Evolutionary conservation across 2,329 filamentous ascomycete species (phyloP), one percentile per base, ranked within the genome.

Genomic region (Cercospora zeina): DNA sequence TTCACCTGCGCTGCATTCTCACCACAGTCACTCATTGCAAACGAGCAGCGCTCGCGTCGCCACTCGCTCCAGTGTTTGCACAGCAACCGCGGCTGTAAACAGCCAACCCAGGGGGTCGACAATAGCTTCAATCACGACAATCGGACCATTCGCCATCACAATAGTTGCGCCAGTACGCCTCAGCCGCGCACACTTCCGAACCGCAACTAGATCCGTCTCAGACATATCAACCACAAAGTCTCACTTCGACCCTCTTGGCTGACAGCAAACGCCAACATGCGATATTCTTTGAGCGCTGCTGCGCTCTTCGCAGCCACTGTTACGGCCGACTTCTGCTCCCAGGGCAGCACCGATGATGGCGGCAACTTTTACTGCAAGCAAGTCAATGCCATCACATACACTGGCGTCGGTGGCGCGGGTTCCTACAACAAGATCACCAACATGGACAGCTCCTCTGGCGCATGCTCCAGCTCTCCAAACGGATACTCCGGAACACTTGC

Each of bases 371-470:
- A 87, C 77, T 89, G 87, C 75, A 80, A 85, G 61, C 71, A 81
- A 39, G 87, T 91, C 61, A 76, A 82, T 61, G 83, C 86, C 54
- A 87, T 93, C 74, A 82, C 84, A n/a, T 92, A 91, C 75, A 71
- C 70, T 50, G 72, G 71, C 55, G 72, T 75, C 50, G 70, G 69
- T 47, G 88, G 89, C 39, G 45, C 62, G n/a, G 71, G 70, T 34
- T 78, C 77, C 49, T 93, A 90, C 78, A 82, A 89, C 62, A 82
- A 83, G 59, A 83, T 92, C 36, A 84, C 80, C 27, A 70, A 72
- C 58, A 90, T 92, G 84, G 79, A 83, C 63, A 69, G 78, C 14
- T 71, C 76, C 54, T 83, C 83, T 42, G 82, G 81, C 7, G 70
- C 78, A 19, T 92, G 89, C 74, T 69, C 76, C 6, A 84, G 80